A percentile compares a stretch with the other conserved stretches of the same genome.
Conservation (phyloP, 306 rosid genomes). For the Cicer arietinum region DNA sequence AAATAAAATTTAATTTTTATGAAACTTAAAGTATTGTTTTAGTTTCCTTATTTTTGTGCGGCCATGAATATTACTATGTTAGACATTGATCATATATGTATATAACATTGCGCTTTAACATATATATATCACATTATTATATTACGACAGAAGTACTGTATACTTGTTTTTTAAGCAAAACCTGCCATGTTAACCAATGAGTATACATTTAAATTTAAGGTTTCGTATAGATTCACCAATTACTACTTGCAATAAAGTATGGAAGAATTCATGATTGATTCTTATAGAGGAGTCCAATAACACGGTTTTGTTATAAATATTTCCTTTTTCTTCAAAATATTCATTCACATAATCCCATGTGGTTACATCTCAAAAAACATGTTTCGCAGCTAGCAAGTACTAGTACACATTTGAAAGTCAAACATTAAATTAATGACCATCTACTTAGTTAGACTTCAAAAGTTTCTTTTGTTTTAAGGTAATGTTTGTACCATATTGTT, state of each 20-base stretch:
- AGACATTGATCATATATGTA: too few species aligned
- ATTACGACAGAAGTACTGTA: too few species aligned
- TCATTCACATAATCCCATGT: slow-evolving; percentile 10
- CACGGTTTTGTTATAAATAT: background rate
- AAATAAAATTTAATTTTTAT: too few species aligned
- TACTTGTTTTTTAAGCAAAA: slow-evolving; percentile 4
- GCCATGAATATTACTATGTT: too few species aligned
- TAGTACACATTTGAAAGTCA: slow-evolving; percentile 43
- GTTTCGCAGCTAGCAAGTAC: slow-evolving; percentile 23
- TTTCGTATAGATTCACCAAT: background rate
- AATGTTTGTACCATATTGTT: slow-evolving; percentile 13
- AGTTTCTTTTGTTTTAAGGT: background rate
- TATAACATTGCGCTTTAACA: too few species aligned
- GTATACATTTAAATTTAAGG: background rate
- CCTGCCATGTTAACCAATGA: background rate
- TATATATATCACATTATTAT: too few species aligned
- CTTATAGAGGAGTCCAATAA: slow-evolving; percentile 29
- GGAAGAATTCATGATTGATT: slow-evolving; percentile 46
- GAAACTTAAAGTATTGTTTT: too few species aligned
- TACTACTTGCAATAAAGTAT: background rate
- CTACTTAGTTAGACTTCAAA: background rate
- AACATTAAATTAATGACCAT: slow-evolving; percentile 15
- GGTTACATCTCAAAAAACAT: slow-evolving; percentile 24
- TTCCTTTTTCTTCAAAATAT: background rate
- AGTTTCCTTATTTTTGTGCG: too few species aligned